Conservation (phyloP, 768 basidiomycete genomes). For the Galerina sulciceps region DNA sequence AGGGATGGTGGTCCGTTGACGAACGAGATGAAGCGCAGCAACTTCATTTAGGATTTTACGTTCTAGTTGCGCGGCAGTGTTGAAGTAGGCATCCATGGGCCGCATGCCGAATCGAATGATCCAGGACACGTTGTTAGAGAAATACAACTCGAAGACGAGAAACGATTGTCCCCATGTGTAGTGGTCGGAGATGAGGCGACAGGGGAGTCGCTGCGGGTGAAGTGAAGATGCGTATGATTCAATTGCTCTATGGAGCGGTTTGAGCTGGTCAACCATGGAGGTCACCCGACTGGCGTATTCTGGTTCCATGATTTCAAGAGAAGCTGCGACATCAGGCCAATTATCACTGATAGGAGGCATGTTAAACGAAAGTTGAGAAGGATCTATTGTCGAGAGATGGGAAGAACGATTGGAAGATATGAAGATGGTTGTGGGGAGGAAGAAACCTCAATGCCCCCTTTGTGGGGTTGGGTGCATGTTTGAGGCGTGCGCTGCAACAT, state of each 20-base stretch:
- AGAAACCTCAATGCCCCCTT: constrained; percentile 16
- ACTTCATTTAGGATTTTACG: constrained; percentile 49
- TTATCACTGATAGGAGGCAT: constrained; percentile 41
- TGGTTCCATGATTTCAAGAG: constrained; percentile 37
- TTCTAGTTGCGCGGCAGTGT: constrained; percentile 45
- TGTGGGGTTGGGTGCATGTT: constrained; percentile 25
- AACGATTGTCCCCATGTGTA: constrained; percentile 49
- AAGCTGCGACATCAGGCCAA: constrained; percentile 41
- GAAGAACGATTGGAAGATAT: not conserved
- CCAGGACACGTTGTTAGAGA: constrained; percentile 38
- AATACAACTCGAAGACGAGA: constrained; percentile 41
- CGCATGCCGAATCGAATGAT: constrained; percentile 45
- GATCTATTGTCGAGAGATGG: constrained; percentile 1
- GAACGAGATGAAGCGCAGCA: constrained; percentile 44
- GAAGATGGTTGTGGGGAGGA: constrained; percentile 17
- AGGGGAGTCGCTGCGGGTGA: constrained; percentile 34
- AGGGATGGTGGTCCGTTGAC: constrained; percentile 43
- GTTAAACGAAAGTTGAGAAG: constrained; percentile 10
- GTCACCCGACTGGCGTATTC: constrained; percentile 38
- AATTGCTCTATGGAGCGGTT: constrained; percentile 32
- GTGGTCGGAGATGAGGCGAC: constrained; percentile 33
- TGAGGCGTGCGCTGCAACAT: constrained; percentile 27
- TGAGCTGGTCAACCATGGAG: constrained; percentile 39
- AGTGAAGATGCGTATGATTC: constrained; percentile 38
- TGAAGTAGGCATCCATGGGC: constrained; percentile 44